phyloP scores from a whole-genome alignment of 495 filamentous ascomycete genomes.

The Glarea lozoyensis region DNA sequence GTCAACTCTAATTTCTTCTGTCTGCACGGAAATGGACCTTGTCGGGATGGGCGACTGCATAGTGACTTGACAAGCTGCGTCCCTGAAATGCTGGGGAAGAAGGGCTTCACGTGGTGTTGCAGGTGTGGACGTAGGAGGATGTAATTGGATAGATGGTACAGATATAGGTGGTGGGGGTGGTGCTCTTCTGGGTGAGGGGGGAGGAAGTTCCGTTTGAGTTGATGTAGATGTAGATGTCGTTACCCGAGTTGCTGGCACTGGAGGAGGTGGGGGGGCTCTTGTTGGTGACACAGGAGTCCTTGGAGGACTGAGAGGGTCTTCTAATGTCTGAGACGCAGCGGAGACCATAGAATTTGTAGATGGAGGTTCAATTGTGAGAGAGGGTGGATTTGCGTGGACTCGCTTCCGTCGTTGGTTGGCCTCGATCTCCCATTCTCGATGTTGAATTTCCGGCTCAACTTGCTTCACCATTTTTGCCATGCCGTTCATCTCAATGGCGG shows the following conservation, averaged over 20 bases:
- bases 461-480: slow-evolving; percentile 25
- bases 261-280: slow-evolving; percentile 36
- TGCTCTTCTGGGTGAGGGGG: slow-evolving; percentile 22
- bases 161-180: slow-evolving; percentile 29
- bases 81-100: slow-evolving; percentile 44
- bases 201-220: slow-evolving; percentile 43
- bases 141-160: slow-evolving; percentile 54
- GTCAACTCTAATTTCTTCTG: slow-evolving; percentile 77
- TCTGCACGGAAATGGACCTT: slow-evolving; percentile 71
- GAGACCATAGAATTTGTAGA: slow-evolving; percentile 52
- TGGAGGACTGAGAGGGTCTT: slow-evolving; percentile 57
- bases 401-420: slow-evolving; percentile 66
- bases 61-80: slow-evolving; percentile 46
- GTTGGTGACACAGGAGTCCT: slow-evolving; percentile 50
- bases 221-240: slow-evolving; percentile 61
- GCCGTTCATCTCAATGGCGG: slow-evolving; percentile 26
- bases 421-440: slow-evolving; percentile 49
- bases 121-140: slow-evolving; percentile 45
- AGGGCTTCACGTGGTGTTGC: slow-evolving; percentile 42
- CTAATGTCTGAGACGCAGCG: slow-evolving; percentile 60
- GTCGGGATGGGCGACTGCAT: slow-evolving; percentile 34
- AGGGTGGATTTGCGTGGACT: slow-evolving; percentile 35
- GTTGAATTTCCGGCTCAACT: slow-evolving; percentile 29
- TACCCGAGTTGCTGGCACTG: slow-evolving; percentile 24
- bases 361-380: slow-evolving; percentile 29